Evolutionary conservation across 2,329 filamentous ascomycete genomes (phyloP), one percentile per base, ranked within the genome.

Genomic region (Sporothrix mexicana): DNA sequence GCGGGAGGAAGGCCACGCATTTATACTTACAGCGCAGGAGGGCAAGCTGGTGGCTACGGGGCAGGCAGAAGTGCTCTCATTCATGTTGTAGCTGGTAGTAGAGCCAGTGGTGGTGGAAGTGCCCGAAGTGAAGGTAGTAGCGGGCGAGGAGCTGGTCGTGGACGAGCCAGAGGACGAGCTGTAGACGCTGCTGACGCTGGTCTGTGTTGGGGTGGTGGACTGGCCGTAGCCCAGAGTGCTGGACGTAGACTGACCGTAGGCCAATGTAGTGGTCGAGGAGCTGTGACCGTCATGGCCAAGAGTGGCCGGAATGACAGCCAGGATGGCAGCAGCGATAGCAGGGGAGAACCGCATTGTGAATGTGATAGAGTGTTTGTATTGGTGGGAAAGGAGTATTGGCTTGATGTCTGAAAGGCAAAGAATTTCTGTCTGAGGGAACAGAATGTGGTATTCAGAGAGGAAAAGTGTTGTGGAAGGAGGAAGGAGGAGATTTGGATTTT

Each of bases 51-150:
- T 66, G n/a, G 62, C 62, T 12, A 66, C n/a, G 12, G 62, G 62
- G 62, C 62, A 66, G n/a, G 6, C 41, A 9, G 62, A 15, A n/a
- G 43, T 66, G 43, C 62, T 66, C 43, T 66, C 62, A 20, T 66
- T 49, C 62, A 49, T 49, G 43, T 66, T 12, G 43, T 47, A 47
- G 41, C 41, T 66, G 43, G 20, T 49, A 10, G 62, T 66, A 7
- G 36, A 4, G n/a, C 7, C n/a, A 43, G 12, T 43, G n/a, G 17
- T 45, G n/a, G 10, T 45, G n/a, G 61, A 41, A 17, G n/a, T 64
- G 43, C 61, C 23, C 15, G n/a, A 20, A 25, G 51, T 12, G 51
- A 10, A 13, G 51, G 51, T 20, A 30, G 57, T 10, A 13, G 5
- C 43, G 8, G 57, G 41, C 30, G 30, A 43, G 36, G 30, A 36